Base-by-base conservation (phyloP, 352 stramenopile species). In the Phytophthora pluvialis region DNA sequence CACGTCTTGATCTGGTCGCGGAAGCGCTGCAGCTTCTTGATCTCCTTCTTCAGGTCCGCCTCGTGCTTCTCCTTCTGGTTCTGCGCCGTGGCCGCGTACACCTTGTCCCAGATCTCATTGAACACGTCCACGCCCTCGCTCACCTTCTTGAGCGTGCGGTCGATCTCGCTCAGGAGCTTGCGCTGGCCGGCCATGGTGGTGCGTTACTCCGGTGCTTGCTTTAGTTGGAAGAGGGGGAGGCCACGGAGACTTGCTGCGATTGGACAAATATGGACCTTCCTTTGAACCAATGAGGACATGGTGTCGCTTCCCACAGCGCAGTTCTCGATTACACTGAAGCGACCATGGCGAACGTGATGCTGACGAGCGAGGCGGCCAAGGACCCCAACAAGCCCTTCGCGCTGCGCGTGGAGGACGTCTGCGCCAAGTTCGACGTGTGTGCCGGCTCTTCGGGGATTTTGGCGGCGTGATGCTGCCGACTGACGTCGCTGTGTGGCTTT, bases 51-150 rank as follows among this genome's bases (percentile, higher is more conserved):
- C 55, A 99, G 78, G 73, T 99, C 97, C 35, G 93, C 88, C 77
- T 99, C 97, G 67, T 99, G 98, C 81, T 99, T 99, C 78, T 99
- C 98, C 76, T 99, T 99, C 74, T 99, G 97, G 67, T 97, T 98
- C 81, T 99, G 98, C 64, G 97, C 89, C 46, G 95, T 89, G 8
- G 97, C 96, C 18, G 82, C 86, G 71, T 99, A 99, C n/a, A 98
- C 97, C 67, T 99, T 99, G 76, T 99, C 97, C 94, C 96, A 99
- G 40, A 99, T 99, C 26, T 99, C 96, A 57, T 99, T 98, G 75
- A 99, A 99, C 33, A 99, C 82, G 55, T 98, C 96, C 21, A 99
- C 94, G 51, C 98, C 98, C 75, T 99, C 98, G 56, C 97, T 98
- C 53, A 99, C 93, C 80, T 99, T 99, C 83, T 99, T 99, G 70